These are phyloP conservation scores for Russula compacta DNA, from an alignment of 768 basidiomycete genomes.

Conservation along the genomic window DNA sequence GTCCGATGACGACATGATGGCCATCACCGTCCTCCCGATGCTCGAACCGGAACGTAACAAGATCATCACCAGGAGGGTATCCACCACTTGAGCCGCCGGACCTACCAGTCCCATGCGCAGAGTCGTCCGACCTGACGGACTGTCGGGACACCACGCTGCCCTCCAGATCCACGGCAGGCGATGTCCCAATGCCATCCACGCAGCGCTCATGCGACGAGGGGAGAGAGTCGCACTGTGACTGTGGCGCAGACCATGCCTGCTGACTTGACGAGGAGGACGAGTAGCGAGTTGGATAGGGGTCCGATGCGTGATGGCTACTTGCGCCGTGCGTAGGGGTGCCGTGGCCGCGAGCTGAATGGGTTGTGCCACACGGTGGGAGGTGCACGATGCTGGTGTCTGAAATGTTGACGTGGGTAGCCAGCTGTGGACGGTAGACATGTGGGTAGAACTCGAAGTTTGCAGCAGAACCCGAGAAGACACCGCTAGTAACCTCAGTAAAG, in stretches of 20 bases:
- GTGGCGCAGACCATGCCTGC: not conserved
- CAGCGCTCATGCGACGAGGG: not conserved
- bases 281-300: not conserved
- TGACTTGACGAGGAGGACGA: not conserved
- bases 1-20: slow-evolving; percentile 58
- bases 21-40: slow-evolving; percentile 57
- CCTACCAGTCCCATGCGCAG: not conserved
- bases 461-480: not conserved
- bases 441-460: not conserved
- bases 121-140: not conserved
- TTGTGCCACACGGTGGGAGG: not conserved
- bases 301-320: not conserved
- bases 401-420: not conserved
- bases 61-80: slow-evolving; percentile 24
- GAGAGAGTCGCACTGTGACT: not conserved
- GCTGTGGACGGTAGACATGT: not conserved
- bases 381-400: slow-evolving; percentile 10
- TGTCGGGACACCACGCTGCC: too few species aligned
- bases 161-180: not conserved
- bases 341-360: not conserved
- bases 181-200: not conserved
- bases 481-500: not conserved
- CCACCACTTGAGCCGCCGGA: slow-evolving; percentile 9
- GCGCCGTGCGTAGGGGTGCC: not conserved
- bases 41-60: slow-evolving; percentile 56